These are phyloP conservation scores for Venturia pyrina DNA, from an alignment of 2,329 filamentous ascomycete species.

Conservation along the genomic window DNA sequence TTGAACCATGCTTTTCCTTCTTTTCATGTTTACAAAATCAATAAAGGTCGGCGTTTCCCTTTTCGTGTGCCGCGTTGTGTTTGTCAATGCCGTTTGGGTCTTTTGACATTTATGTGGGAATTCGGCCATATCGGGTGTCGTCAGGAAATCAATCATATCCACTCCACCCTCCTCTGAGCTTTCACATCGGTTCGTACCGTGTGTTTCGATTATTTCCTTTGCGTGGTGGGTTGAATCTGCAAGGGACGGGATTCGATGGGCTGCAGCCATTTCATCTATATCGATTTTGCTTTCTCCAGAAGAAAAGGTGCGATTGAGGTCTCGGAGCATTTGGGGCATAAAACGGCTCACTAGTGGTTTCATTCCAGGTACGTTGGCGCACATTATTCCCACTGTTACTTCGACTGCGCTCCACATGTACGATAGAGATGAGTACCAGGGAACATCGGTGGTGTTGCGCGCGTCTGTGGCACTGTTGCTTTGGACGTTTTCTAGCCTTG, in stretches of 20 bases:
- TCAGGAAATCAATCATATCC: conserved; percentile 45
- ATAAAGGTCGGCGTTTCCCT: conserved; percentile 48
- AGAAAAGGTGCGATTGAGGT: conserved; percentile 18
- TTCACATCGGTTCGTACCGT: neutral
- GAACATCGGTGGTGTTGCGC: conserved; percentile 40
- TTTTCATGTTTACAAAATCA: conserved; percentile 63
- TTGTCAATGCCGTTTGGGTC: conserved; percentile 23
- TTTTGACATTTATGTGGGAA: conserved; percentile 25
- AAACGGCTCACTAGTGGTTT: conserved; percentile 70
- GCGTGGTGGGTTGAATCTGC: neutral
- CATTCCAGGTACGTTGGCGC: conserved; percentile 82
- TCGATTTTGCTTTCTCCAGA: neutral
- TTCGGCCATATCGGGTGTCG: conserved; percentile 35
- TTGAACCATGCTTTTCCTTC: conserved; percentile 60
- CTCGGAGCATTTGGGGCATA: conserved; percentile 46
- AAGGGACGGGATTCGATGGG: conserved; percentile 16
- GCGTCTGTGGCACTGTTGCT: conserved; percentile 20
- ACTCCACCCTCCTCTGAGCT: conserved; percentile 20
- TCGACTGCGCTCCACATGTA: conserved; percentile 94
- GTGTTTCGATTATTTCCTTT: neutral
- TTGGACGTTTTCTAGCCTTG: conserved; percentile 34
- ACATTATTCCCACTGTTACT: conserved; percentile 82
- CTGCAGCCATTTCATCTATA: conserved; percentile 14
- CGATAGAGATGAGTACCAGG: conserved; percentile 67
- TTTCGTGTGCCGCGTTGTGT: conserved; percentile 28